Percentiles rank a stretch among this genome's conserved stretches.
These are phyloP conservation scores for Tephrocybe rancida DNA, from an alignment of 768 basidiomycete species.

Conservation along the genomic window DNA sequence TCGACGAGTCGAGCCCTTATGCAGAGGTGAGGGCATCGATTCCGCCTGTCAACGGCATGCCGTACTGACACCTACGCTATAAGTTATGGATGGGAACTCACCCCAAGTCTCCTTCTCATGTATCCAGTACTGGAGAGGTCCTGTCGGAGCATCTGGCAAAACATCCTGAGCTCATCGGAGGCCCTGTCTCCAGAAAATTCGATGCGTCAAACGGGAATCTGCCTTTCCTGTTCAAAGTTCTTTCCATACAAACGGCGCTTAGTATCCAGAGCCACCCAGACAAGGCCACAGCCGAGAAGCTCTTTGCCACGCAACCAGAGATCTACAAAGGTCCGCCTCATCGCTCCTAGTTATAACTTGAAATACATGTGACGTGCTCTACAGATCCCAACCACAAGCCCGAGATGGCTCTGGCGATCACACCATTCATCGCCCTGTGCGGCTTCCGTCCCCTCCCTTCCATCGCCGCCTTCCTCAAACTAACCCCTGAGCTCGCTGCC, in stretches of 20 bases:
- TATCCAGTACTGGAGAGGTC: constrained; percentile 35
- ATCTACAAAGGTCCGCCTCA: constrained; percentile 82
- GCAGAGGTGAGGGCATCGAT: constrained; percentile 73
- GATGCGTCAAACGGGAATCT: constrained; percentile 65
- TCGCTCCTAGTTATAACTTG: neutral
- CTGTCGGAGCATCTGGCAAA: constrained; percentile 65
- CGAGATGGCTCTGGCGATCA: constrained; percentile 97
- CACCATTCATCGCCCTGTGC: constrained; percentile 87
- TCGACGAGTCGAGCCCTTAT: constrained; percentile 79
- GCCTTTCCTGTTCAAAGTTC: constrained; percentile 91
- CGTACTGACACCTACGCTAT: neutral
- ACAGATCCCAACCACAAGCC: constrained; percentile 97
- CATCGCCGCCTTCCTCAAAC: constrained; percentile 67
- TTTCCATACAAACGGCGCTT: constrained; percentile 86
- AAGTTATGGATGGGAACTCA: constrained; percentile 99
- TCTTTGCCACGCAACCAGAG: constrained; percentile 71
- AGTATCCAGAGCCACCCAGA: constrained; percentile 94
- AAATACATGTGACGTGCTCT: constrained; percentile 5
- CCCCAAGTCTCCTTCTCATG: constrained; percentile 56
- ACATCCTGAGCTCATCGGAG: constrained; percentile 72
- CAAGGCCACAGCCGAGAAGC: constrained; percentile 72
- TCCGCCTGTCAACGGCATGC: neutral
- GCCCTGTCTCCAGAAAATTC: constrained; percentile 55
- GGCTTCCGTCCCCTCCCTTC: constrained; percentile 84
- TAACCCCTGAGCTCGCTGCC: constrained; percentile 74